These are phyloP conservation scores for Nicotiana paniculata DNA, from an alignment of 257 asterid species.

Conservation along the genomic window DNA sequence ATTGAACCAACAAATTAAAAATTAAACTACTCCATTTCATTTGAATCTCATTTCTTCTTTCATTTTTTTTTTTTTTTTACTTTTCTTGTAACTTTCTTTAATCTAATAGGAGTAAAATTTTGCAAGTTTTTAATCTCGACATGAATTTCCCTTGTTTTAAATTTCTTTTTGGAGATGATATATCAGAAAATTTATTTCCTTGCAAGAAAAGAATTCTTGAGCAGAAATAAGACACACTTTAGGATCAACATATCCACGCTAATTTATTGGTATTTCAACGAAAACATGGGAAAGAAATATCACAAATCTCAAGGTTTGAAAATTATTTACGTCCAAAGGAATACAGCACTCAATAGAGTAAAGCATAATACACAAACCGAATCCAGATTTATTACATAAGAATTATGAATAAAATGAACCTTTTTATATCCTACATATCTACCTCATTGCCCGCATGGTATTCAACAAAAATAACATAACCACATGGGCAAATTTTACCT, in stretches of 20 bases:
- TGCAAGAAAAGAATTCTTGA: neutral
- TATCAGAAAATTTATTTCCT: neutral
- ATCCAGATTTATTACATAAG: neutral
- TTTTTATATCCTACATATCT: constrained; percentile 4
- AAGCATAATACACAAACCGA: neutral
- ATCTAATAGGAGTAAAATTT: too few relatives aligned
- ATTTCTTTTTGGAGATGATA: neutral
- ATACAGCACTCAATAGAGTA: neutral
- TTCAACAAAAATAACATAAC: constrained; percentile 33
- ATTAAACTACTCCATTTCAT: too few relatives aligned
- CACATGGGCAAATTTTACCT: constrained; percentile 20
- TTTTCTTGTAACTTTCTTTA: too few relatives aligned
- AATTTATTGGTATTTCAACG: neutral
- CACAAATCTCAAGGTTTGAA: neutral
- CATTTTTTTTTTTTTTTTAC: too few relatives aligned
- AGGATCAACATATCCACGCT: neutral
- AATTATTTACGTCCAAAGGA: neutral
- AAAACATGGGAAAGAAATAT: neutral
- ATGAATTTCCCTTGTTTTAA: neutral
- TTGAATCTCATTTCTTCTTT: too few relatives aligned
- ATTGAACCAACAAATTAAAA: too few relatives aligned
- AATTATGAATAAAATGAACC: neutral
- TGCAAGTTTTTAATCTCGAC: too few relatives aligned
- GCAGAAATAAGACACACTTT: neutral
- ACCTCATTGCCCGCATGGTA: constrained; percentile 22